Evolutionary conservation across 2,329 filamentous ascomycete genomes (phyloP).

Genomic region (Neopestalotiopsis clavispora): DNA sequence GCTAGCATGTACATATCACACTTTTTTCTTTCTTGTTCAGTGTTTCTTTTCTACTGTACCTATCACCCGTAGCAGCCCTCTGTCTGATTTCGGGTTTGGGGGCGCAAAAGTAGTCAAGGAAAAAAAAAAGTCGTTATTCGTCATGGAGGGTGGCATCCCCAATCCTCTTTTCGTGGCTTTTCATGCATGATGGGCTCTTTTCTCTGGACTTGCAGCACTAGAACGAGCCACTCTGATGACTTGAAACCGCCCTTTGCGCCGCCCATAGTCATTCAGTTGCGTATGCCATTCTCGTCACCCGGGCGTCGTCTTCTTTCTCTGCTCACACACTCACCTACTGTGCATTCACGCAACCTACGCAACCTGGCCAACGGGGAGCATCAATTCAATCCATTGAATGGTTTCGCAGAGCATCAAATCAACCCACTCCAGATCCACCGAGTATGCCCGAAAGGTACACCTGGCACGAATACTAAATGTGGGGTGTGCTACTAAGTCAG

Average conservation of each 20-base stretch:
- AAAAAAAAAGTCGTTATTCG: not conserved
- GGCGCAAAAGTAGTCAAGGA: not conserved
- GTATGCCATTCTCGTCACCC: conserved; percentile 17
- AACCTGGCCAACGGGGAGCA: not conserved
- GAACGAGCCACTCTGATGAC: conserved; percentile 4
- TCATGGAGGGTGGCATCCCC: not conserved
- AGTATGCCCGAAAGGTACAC: not conserved
- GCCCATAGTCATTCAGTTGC: conserved; percentile 5
- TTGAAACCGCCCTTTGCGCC: conserved; percentile 16
- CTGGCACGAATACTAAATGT: conserved; percentile 2
- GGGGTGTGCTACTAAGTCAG: not conserved
- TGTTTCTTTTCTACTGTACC: too few relatives aligned
- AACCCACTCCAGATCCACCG: not conserved
- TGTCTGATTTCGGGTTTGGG: not conserved
- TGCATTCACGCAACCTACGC: not conserved
- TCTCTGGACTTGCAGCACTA: not conserved
- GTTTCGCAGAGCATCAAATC: not conserved
- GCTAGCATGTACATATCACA: too few relatives aligned
- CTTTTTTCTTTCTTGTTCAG: too few relatives aligned
- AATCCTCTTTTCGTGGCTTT: not conserved
- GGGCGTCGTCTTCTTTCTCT: not conserved
- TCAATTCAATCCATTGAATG: not conserved
- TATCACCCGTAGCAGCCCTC: not conserved
- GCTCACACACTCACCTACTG: not conserved
- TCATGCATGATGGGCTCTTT: conserved; percentile 2